Conservation (phyloP, 2,329 filamentous ascomycete species). For the Colletotrichum horii region DNA sequence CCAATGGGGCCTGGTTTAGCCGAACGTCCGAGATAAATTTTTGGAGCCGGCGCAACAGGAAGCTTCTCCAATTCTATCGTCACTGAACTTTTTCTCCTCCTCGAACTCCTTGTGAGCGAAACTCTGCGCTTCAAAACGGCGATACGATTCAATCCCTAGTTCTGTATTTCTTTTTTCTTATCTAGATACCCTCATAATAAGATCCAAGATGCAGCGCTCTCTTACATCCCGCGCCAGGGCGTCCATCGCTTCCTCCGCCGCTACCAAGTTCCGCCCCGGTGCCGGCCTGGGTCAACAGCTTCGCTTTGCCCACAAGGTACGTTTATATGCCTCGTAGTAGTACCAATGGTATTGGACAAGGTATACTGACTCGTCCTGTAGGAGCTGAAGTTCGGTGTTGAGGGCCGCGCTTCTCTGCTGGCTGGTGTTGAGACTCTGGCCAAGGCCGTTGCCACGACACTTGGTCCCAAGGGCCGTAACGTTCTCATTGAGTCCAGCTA, state of each 20-base stretch:
- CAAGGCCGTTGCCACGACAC: conserved; percentile 92
- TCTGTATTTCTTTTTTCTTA: conserved; percentile 32
- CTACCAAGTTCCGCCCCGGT: conserved; percentile 67
- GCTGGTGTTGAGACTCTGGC: conserved; percentile 96
- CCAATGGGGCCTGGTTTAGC: conserved; percentile 42
- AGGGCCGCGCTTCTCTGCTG: conserved; percentile 86
- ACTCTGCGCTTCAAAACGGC: conserved; percentile 29
- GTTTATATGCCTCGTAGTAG: conserved; percentile 16
- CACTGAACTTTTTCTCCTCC: conserved; percentile 27
- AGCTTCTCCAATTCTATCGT: conserved; percentile 20
- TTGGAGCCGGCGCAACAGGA: conserved; percentile 31
- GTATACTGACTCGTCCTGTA: conserved; percentile 46
- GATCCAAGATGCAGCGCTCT: conserved; percentile 87
- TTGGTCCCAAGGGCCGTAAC: conserved; percentile 98
- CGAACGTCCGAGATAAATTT: conserved; percentile 47
- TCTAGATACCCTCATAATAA: conserved; percentile 33
- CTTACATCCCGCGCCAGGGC: conserved; percentile 81
- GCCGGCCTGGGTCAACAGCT: conserved; percentile 82
- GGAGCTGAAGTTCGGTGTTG: conserved; percentile 98
- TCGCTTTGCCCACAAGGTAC: conserved; percentile 96
- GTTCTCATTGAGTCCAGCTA: conserved; percentile 98
- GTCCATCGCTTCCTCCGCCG: conserved; percentile 76
- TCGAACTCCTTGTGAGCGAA: conserved; percentile 28
- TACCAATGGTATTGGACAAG: conserved; percentile 21
- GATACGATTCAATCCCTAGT: conserved; percentile 33